Evolutionary conservation across 179 eudicot genomes (phyloP).

Genomic region (Drosera spatulata): DNA sequence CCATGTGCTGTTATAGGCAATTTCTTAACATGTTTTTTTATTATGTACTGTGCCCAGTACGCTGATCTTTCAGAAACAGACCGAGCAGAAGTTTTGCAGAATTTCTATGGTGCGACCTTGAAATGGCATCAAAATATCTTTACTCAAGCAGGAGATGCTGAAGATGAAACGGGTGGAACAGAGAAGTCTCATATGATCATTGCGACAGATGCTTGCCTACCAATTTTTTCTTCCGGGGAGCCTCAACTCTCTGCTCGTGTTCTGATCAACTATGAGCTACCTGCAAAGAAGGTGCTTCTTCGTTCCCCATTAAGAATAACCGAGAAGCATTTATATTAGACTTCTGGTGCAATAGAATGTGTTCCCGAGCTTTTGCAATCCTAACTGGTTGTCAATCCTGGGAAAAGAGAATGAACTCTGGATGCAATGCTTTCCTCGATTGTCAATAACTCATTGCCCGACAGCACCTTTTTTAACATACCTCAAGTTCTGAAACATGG

Average conservation of each 20-base stretch:
- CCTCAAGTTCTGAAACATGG: too few species aligned
- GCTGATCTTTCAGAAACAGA: constrained; percentile 83
- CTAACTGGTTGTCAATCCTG: too few species aligned
- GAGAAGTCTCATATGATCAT: constrained; percentile 72
- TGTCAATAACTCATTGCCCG: too few species aligned
- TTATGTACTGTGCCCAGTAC: constrained; percentile 33
- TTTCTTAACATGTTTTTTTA: not conserved
- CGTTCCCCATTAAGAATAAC: not conserved
- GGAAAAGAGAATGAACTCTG: too few species aligned
- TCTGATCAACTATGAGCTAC: constrained; percentile 81
- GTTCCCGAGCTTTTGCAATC: not conserved
- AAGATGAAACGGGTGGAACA: constrained; percentile 29
- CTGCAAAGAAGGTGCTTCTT: constrained; percentile 56
- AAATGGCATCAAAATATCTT: constrained; percentile 48
- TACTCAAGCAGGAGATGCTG: constrained; percentile 16
- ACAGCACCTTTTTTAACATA: too few species aligned
- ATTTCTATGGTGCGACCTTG: constrained; percentile 47
- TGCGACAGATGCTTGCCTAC: constrained; percentile 89
- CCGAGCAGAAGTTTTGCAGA: constrained; percentile 52
- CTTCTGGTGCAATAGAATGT: not conserved
- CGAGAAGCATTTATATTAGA: not conserved
- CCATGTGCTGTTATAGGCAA: not conserved
- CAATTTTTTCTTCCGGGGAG: constrained; percentile 61
- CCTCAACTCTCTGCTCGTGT: constrained; percentile 62
- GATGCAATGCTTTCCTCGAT: too few species aligned